Percentiles rank a stretch among this genome's conserved stretches.
These are phyloP conservation scores for Dactylonectria estremocensis DNA, from an alignment of 2,329 filamentous ascomycete genomes.

Conservation along the genomic window DNA sequence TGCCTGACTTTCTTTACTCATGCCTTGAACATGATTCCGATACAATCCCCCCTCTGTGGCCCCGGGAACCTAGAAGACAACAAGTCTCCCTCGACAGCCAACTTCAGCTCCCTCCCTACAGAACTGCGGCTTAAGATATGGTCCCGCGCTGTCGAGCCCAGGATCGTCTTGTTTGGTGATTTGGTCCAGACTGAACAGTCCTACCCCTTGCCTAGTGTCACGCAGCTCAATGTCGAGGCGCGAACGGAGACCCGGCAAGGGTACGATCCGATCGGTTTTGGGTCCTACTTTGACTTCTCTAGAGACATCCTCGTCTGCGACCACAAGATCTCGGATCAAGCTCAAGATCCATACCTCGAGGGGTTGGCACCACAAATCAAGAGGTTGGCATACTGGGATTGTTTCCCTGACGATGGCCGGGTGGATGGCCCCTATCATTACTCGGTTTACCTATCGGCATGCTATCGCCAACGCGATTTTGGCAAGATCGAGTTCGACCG, in stretches of 20 bases:
- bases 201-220: slow-evolving; percentile 55
- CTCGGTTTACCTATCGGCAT: slow-evolving; percentile 53
- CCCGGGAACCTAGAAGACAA: slow-evolving; percentile 24
- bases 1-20: slow-evolving; percentile 16
- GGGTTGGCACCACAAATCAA: slow-evolving; percentile 53
- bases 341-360: slow-evolving; percentile 51
- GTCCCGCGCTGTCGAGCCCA: slow-evolving; percentile 55
- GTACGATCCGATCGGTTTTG: slow-evolving; percentile 54
- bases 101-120: slow-evolving; percentile 52
- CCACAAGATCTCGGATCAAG: slow-evolving; percentile 54
- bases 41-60: slow-evolving; percentile 21
- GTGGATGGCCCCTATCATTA: slow-evolving; percentile 54
- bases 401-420: slow-evolving; percentile 56
- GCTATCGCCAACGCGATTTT: slow-evolving; percentile 50
- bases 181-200: slow-evolving; percentile 49
- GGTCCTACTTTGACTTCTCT: slow-evolving; percentile 56
- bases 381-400: slow-evolving; percentile 58
- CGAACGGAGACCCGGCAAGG: slow-evolving; percentile 53
- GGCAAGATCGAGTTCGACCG: slow-evolving; percentile 55
- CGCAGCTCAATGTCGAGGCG: slow-evolving; percentile 55
- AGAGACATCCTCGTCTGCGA: slow-evolving; percentile 58
- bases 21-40: slow-evolving; percentile 35
- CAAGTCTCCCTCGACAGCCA: slow-evolving; percentile 31
- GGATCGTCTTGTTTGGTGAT: slow-evolving; percentile 55
- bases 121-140: slow-evolving; percentile 58